phyloP scores from a whole-genome alignment of 2,329 filamentous ascomycete species.

The Hymenoscyphus salicellus region DNA sequence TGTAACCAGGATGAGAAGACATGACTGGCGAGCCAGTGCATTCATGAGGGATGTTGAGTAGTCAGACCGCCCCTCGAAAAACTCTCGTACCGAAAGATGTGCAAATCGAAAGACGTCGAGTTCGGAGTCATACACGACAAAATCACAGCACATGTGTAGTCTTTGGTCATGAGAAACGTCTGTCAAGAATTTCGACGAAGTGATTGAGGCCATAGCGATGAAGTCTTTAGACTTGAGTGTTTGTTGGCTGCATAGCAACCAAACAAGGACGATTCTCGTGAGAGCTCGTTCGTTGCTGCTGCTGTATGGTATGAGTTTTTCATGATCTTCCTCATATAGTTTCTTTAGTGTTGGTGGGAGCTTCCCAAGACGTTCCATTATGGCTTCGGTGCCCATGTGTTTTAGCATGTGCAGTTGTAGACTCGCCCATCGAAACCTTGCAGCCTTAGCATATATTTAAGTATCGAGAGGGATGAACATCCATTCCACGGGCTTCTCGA shows the following conservation, averaged over 20 bases:
- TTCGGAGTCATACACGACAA: slow-evolving; percentile 16
- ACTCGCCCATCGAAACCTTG: slow-evolving; percentile 14
- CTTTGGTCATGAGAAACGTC: slow-evolving; percentile 7
- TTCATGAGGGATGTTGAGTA: neutral
- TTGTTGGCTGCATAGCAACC: slow-evolving; percentile 9
- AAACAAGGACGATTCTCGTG: neutral
- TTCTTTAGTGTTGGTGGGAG: neutral
- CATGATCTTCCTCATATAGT: neutral
- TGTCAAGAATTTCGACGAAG: neutral
- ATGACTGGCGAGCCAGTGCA: too few species aligned
- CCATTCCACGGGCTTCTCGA: slow-evolving; percentile 9
- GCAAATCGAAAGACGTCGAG: slow-evolving; percentile 18
- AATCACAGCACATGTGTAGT: slow-evolving; percentile 18
- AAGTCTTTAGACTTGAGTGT: slow-evolving; percentile 1
- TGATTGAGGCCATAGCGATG: neutral
- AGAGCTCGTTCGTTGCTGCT: neutral
- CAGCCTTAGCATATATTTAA: too few species aligned
- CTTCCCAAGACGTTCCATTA: too few species aligned
- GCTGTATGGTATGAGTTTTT: neutral
- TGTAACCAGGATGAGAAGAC: too few species aligned
- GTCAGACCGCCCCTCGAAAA: slow-evolving; percentile 12
- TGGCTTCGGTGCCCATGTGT: slow-evolving; percentile 8
- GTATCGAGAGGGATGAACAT: too few species aligned
- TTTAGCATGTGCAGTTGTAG: slow-evolving; percentile 16
- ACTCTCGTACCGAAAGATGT: slow-evolving; percentile 21